Conservation (phyloP, 768 basidiomycete genomes). For the Mycena sanguinolenta region DNA sequence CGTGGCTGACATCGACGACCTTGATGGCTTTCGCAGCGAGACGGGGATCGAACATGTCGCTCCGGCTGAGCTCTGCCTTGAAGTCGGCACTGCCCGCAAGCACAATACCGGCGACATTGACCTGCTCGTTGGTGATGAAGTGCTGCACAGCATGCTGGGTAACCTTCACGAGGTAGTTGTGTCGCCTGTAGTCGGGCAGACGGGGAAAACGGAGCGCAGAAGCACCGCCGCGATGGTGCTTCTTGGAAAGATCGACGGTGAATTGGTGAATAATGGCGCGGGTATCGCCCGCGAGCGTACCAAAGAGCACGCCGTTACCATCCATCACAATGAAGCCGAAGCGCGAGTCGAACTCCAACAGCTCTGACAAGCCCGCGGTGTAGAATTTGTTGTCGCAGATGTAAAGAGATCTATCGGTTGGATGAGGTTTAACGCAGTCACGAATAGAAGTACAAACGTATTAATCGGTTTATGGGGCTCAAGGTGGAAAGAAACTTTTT, state of each 20-base stretch:
- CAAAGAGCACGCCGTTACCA: constrained; percentile 97
- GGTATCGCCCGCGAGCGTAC: constrained; percentile 96
- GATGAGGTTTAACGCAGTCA: constrained; percentile 17
- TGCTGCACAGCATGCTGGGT: constrained; percentile 97
- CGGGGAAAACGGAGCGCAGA: constrained; percentile 99
- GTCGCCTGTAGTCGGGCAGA: constrained; percentile 98
- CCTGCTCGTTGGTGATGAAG: constrained; percentile 97
- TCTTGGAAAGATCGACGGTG: constrained; percentile 98
- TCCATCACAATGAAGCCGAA: constrained; percentile 99
- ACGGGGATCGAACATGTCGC: constrained; percentile 95
- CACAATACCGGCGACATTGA: constrained; percentile 96
- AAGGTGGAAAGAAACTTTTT: constrained; percentile 98
- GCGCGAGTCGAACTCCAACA: constrained; percentile 96
- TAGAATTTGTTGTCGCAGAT: constrained; percentile 99
- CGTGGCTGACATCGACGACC: constrained; percentile 98
- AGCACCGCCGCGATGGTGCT: constrained; percentile 99
- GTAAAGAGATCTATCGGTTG: constrained; percentile 85
- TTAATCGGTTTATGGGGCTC: constrained; percentile 99
- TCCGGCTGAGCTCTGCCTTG: constrained; percentile 97
- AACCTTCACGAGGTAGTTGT: constrained; percentile 99
- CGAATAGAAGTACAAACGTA: constrained; percentile 73
- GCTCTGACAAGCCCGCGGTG: constrained; percentile 96
- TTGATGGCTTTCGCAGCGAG: constrained; percentile 95
- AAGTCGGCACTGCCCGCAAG: constrained; percentile 98
- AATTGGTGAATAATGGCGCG: constrained; percentile 98